Conservation (phyloP, 2,329 filamentous ascomycete species). For the Fusarium sp. region DNA sequence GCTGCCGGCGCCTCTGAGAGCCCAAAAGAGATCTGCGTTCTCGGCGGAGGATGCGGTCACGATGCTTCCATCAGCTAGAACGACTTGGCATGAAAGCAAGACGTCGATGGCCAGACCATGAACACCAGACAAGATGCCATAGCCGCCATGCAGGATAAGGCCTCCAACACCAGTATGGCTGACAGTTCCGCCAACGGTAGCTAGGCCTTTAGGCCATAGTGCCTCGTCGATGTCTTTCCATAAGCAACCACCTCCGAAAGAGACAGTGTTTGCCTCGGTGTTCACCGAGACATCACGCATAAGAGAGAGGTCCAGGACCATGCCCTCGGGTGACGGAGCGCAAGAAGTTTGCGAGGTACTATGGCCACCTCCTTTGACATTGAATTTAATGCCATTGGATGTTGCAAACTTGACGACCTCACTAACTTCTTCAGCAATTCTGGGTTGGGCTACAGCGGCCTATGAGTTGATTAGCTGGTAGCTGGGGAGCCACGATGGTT, state of each 20-base stretch:
- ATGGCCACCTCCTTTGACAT: conserved; percentile 65
- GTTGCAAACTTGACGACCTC: conserved; percentile 56
- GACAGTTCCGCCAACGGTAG: conserved; percentile 69
- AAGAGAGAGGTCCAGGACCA: conserved; percentile 63
- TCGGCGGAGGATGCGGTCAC: conserved; percentile 53
- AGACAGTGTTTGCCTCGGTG: conserved; percentile 53
- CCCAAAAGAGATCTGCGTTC: conserved; percentile 56
- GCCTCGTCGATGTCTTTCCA: conserved; percentile 65
- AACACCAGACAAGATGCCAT: conserved; percentile 63
- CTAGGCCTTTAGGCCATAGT: conserved; percentile 60
- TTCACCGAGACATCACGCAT: conserved; percentile 63
- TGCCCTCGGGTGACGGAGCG: conserved; percentile 56
- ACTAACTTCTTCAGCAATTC: conserved; percentile 51
- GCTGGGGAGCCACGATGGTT: not conserved
- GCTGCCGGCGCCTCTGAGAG: conserved; percentile 51
- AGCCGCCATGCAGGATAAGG: conserved; percentile 66
- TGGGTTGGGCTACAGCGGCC: conserved; percentile 57
- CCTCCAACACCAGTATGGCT: conserved; percentile 71
- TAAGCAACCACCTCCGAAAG: conserved; percentile 59
- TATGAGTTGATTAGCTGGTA: conserved; percentile 27
- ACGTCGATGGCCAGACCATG: conserved; percentile 61
- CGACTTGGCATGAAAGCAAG: conserved; percentile 51
- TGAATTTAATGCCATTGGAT: conserved; percentile 57
- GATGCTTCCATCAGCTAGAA: conserved; percentile 50
- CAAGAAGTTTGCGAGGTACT: conserved; percentile 59